Base-by-base conservation (phyloP, 129 eudicot species). In the Flaveria brownii region DNA sequence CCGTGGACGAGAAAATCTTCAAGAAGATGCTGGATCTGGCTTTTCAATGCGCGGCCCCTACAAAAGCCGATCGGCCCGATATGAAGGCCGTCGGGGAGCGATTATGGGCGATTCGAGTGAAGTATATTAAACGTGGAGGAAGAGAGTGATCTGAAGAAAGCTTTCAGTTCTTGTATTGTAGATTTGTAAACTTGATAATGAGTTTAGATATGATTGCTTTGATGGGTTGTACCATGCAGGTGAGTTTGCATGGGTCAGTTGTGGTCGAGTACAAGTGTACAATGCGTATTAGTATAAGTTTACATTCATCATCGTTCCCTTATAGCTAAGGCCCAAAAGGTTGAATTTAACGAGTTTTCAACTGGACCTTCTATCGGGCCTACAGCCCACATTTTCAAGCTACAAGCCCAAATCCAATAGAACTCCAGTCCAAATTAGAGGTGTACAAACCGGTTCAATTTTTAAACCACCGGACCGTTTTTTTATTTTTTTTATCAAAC, bases 31-130 rank as follows among this genome's bases (percentile, higher is more conserved):
- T 93, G 80, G 77, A 82, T 43, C 62, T 93, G 82, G 98, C 97
- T 17, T 79, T 93, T 50, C 88, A 88, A 30, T 93, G 97, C 59
- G 97, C 87, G 9, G 98, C 98, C 5, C 97, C 98, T 59, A 83
- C 88, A 23, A 83, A 91, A 68, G 82, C 81, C 3, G 98, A 93
- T 79, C 88, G 98, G 23, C 98, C 97, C 0, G 97, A 90, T 70
- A 93, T 93, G 98, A 91, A 91, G 77, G 30, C 81, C 1, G 98
- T 90, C 5, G 96, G 89, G 42, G 96, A 91, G 86, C 89, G 76
- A 62, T 67, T 93, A 39, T 93, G 98, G 98, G 91, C 84, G 14
- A 88, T 91, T 60, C 84, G 98, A 77, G 81, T 81, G 85, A 94
- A 88, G 28, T 88, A 88, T 71, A 70, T 85, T 52, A 85, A 63